Evolutionary conservation across 169 alveolate species (phyloP).

Genomic region (Plasmodium yoelii): DNA sequence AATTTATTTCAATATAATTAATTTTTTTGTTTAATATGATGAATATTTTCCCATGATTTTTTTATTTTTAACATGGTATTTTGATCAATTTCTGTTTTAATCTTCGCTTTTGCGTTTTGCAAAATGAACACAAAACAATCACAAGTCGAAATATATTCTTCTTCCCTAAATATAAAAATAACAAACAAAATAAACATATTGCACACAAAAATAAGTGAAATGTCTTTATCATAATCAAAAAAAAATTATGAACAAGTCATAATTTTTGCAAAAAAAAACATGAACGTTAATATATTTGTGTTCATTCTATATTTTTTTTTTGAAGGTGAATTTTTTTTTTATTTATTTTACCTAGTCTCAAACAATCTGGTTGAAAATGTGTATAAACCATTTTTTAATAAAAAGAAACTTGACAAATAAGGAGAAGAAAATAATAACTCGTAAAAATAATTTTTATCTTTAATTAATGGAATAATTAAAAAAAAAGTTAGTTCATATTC

Average conservation of each 20-base stretch:
- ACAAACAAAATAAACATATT: conserved; percentile 1
- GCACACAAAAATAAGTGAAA: conserved; percentile 1
- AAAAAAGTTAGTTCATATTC: conserved; percentile 51
- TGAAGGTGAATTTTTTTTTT: too few species aligned
- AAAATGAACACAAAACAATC: conserved; percentile 73
- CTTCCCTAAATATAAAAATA: conserved; percentile 41
- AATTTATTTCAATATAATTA: neutral
- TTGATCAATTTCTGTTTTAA: conserved; percentile 62
- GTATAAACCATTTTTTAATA: conserved; percentile 26
- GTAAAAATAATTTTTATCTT: conserved; percentile 49
- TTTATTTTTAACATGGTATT: conserved; percentile 48
- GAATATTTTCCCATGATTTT: conserved; percentile 48
- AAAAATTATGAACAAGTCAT: neutral
- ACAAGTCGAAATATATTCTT: conserved; percentile 53
- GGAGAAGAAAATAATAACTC: conserved; percentile 70
- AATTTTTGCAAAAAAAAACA: neutral
- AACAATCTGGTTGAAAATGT: conserved; percentile 67
- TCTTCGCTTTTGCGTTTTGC: conserved; percentile 75
- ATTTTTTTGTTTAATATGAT: conserved; percentile 52
- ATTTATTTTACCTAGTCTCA: conserved; percentile 38
- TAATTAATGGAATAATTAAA: conserved; percentile 37
- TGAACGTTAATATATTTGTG: neutral
- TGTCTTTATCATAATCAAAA: neutral
- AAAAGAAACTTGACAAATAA: conserved; percentile 27
- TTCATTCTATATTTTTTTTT: neutral